Conservation (phyloP, 345 rosid genomes). For the Salix viminalis region DNA sequence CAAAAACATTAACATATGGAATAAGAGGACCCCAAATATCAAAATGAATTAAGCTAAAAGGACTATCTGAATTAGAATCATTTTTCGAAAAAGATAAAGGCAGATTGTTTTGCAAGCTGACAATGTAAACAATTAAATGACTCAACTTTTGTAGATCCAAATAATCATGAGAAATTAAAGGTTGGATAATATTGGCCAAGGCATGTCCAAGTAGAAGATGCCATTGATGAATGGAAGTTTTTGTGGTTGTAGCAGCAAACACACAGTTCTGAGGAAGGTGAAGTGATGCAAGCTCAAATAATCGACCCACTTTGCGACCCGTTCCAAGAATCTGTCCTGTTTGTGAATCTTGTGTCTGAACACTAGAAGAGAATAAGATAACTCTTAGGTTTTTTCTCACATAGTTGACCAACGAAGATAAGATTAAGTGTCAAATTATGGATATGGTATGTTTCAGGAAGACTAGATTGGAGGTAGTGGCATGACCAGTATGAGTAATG, state of each 20-base stretch:
- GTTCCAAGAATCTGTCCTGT: background rate
- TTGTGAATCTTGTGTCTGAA: background rate
- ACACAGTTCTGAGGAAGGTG: background rate
- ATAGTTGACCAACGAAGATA: constrained; percentile 1
- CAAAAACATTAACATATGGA: background rate
- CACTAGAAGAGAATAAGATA: background rate
- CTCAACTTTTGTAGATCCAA: background rate
- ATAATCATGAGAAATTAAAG: constrained; percentile 5
- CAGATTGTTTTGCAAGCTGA: background rate
- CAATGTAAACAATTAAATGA: background rate
- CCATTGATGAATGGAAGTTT: background rate
- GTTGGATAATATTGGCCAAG: background rate
- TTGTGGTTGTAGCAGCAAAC: too few relatives aligned
- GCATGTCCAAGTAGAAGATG: constrained; percentile 4
- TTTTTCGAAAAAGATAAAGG: background rate
- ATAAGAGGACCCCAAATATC: background rate
- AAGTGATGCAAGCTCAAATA: constrained; percentile 10
- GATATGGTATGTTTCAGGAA: background rate
- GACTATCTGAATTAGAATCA: background rate
- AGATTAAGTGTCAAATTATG: constrained; percentile 9
- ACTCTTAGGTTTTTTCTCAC: background rate
- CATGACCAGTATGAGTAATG: background rate
- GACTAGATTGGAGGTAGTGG: background rate
- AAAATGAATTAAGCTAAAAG: background rate
- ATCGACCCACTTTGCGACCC: background rate